Percentiles rank a stretch among this genome's conserved stretches.
phyloP scores from a whole-genome alignment of 164 flowering plant genomes.

The Vitis rupestris region DNA sequence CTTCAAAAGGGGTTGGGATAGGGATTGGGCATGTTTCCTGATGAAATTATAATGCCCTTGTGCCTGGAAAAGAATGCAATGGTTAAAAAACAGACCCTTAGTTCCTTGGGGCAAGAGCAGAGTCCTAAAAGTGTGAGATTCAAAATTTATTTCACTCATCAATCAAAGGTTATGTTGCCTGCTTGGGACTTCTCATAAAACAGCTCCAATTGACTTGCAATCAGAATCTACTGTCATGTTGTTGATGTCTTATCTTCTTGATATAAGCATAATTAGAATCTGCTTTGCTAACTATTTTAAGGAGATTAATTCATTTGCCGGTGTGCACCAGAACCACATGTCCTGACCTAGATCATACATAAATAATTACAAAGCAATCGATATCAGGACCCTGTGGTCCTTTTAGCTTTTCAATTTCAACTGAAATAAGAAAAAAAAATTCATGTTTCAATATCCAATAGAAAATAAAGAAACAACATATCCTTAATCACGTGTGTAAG shows the following conservation, averaged over 20 bases:
- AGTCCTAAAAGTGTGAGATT: neutral
- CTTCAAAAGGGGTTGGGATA: too few species aligned
- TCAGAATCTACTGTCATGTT: neutral
- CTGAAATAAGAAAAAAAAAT: neutral
- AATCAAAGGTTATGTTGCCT: neutral
- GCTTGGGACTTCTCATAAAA: neutral
- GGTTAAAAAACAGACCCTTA: too few species aligned
- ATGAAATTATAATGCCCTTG: too few species aligned
- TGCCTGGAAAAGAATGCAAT: too few species aligned
- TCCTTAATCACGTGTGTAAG: too few species aligned
- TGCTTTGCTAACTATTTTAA: neutral
- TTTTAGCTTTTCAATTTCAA: neutral
- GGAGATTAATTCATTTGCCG: neutral
- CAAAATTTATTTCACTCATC: neutral
- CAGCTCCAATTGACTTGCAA: neutral
- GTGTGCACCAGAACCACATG: neutral
- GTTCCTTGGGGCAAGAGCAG: neutral
- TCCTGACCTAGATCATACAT: neutral
- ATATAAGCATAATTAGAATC: neutral
- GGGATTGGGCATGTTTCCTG: too few species aligned
- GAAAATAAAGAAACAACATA: too few species aligned
- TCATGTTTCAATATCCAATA: too few species aligned
- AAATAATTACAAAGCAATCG: neutral
- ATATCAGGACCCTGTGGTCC: neutral
- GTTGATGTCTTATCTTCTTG: neutral